Base-by-base conservation (phyloP, 2,329 filamentous ascomycete species). In the Xylaria sp. region DNA sequence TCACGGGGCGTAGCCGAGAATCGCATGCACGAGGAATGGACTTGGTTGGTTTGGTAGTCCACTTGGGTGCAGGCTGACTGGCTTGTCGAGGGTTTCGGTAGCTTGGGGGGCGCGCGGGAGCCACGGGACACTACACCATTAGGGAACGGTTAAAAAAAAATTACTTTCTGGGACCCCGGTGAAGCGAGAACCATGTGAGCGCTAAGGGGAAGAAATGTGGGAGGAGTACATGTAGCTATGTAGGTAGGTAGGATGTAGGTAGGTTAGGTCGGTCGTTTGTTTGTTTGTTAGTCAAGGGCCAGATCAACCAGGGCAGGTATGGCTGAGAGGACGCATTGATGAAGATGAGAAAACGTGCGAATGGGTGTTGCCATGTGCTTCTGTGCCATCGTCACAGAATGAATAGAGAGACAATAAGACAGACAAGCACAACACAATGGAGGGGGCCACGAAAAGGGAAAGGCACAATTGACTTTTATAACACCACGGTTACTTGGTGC, bases 71-170 rank as follows among this genome's bases (percentile, higher is more conserved):
- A 66, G 63, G 66, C 67, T 69, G 66, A 59, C 63, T 65, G 63
- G 63, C 28, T 46, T 66, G 60, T 71, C 67, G 63, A 67, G 66
- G 69, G 46, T 58, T 69, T 71, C 63, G 66, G 69, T 71, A 64
- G 61, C 69, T 66, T 58, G 60, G 60, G 60, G 61, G 61, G 67
- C 34, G 60, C 20, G 56, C 61, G 65, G 60, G 70, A 69, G 60
- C 66, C 63, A 69, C 64, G 61, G 67, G 58, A 65, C 63, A 70
- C 70, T 71, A 66, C 63, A 70, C 70, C 70, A 63, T 71, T 69
- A 61, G 39, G 59, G 60, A 62, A 65, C 48, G 18, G 66, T 71
- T 70, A 71, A 71, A 70, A 69, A 65, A 65, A 66, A 65, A 44
- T 23, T 46, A 50, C 50, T 58, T 46, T 58, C 15, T 58, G 18